phyloP scores from a whole-genome alignment of 176 grass and related monocot species.

The Eragrostis nindensis region DNA sequence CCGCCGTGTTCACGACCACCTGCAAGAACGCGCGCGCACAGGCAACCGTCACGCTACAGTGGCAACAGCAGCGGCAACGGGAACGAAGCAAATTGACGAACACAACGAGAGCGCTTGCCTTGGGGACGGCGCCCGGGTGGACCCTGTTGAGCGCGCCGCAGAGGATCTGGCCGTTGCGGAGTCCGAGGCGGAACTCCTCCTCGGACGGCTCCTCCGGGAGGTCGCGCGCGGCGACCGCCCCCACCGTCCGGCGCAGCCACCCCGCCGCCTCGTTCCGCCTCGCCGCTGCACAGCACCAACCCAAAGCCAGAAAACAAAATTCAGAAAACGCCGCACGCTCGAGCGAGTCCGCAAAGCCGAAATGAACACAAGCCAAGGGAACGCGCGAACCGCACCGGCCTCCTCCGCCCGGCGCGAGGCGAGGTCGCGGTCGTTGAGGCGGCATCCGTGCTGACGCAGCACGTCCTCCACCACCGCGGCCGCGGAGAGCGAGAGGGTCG shows the following conservation, averaged over 20 bases:
- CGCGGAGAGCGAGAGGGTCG: constrained; percentile 67
- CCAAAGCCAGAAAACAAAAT: background rate
- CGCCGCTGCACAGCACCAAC: constrained; percentile 57
- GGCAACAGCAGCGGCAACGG: constrained; percentile 8
- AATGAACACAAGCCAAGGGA: background rate
- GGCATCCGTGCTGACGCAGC: constrained; percentile 81
- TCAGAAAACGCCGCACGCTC: background rate
- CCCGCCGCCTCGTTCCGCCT: constrained; percentile 88
- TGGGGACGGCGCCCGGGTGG: constrained; percentile 86
- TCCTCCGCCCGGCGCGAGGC: constrained; percentile 88
- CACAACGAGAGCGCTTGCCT: constrained; percentile 55
- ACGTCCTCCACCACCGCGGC: constrained; percentile 91
- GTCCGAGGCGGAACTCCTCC: constrained; percentile 93
- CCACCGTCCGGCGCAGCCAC: constrained; percentile 88
- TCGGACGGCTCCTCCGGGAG: constrained; percentile 90
- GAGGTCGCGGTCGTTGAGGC: constrained; percentile 80
- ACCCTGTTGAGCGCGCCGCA: constrained; percentile 95
- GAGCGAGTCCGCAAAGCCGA: background rate
- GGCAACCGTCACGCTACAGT: constrained; percentile 10
- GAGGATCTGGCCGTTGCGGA: constrained; percentile 93
- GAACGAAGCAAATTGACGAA: constrained; percentile 35
- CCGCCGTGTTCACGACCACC: constrained; percentile 91
- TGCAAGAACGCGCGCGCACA: constrained; percentile 20
- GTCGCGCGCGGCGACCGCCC: constrained; percentile 77
- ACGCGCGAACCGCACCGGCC: constrained; percentile 53